phyloP scores from a whole-genome alignment of 2,329 filamentous ascomycete genomes.

The Dothidotthia symphoricarpi region DNA sequence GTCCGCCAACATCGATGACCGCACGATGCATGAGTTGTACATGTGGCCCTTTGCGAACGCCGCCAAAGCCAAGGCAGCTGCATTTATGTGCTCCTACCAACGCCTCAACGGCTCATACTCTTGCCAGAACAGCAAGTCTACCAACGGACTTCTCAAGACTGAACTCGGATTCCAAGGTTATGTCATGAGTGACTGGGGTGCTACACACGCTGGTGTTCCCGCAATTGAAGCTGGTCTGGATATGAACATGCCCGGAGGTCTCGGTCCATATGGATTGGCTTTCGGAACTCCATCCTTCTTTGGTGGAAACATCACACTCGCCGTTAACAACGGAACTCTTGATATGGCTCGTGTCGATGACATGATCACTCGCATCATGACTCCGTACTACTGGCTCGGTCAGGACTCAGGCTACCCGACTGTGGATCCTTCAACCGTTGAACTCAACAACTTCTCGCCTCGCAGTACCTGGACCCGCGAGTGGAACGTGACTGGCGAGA shows the following conservation, averaged over 20 bases:
- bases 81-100: conserved; percentile 60
- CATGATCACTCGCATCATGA: conserved; percentile 49
- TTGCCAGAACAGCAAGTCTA: conserved; percentile 42
- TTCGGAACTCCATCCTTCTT: conserved; percentile 43
- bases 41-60: conserved; percentile 66
- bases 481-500: conserved; percentile 36
- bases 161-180: conserved; percentile 53
- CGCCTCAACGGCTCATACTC: conserved; percentile 37
- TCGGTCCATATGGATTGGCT: conserved; percentile 30
- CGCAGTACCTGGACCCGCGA: conserved; percentile 37
- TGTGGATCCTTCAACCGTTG: conserved; percentile 34
- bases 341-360: conserved; percentile 45
- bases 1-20: conserved; percentile 63
- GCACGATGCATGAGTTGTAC: conserved; percentile 65
- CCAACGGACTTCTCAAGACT: conserved; percentile 53
- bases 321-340: conserved; percentile 44
- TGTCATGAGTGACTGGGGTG: conserved; percentile 47
- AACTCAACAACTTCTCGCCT: conserved; percentile 42
- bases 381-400: conserved; percentile 47
- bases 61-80: conserved; percentile 56
- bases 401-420: conserved; percentile 45
- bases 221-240: conserved; percentile 50
- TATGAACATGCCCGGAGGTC: conserved; percentile 47
- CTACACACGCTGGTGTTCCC: conserved; percentile 46
- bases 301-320: conserved; percentile 44